Conservation (phyloP, 208 protist species). For the Leishmania arabica region DNA sequence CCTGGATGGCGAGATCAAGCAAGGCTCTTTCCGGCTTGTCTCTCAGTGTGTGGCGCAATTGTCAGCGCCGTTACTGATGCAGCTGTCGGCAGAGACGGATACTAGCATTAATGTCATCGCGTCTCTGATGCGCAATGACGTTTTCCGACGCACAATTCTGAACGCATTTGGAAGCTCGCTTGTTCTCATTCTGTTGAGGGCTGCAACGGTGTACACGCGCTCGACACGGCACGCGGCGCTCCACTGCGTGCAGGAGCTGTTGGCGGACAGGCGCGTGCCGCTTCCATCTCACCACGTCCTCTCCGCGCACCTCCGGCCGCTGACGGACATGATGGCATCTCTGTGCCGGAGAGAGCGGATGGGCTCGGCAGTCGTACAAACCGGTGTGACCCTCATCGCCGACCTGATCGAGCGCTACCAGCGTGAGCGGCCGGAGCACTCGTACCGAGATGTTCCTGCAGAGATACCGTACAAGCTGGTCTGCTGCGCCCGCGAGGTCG, state of each 20-base stretch:
- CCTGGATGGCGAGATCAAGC: slow-evolving; percentile 45
- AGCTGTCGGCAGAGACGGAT: slow-evolving; percentile 40
- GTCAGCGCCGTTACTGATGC: slow-evolving; percentile 40
- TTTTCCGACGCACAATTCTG: slow-evolving; percentile 35
- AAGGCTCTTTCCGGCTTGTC: slow-evolving; percentile 44
- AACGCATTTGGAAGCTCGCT: slow-evolving; percentile 63
- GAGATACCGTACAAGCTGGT: slow-evolving; percentile 81
- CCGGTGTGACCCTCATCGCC: slow-evolving; percentile 79
- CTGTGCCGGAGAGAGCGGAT: slow-evolving; percentile 73
- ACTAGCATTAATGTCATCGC: slow-evolving; percentile 52
- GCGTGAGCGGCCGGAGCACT: slow-evolving; percentile 36
- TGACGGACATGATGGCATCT: slow-evolving; percentile 72
- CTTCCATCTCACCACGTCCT: slow-evolving; percentile 68
- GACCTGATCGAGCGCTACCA: slow-evolving; percentile 78
- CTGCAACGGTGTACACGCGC: slow-evolving; percentile 61
- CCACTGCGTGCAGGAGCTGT: slow-evolving; percentile 69
- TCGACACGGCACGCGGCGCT: slow-evolving; percentile 73
- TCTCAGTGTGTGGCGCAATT: slow-evolving; percentile 58
- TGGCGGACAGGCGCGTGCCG: slow-evolving; percentile 47
- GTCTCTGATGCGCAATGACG: slow-evolving; percentile 42
- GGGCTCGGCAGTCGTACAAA: slow-evolving; percentile 75
- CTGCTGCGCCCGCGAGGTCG: slow-evolving; percentile 55
- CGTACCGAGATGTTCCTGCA: slow-evolving; percentile 18
- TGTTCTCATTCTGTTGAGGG: slow-evolving; percentile 62
- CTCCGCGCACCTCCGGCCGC: slow-evolving; percentile 53